Base-by-base conservation (phyloP, 2,329 filamentous ascomycete species). In the Fusarium verticillioides region DNA sequence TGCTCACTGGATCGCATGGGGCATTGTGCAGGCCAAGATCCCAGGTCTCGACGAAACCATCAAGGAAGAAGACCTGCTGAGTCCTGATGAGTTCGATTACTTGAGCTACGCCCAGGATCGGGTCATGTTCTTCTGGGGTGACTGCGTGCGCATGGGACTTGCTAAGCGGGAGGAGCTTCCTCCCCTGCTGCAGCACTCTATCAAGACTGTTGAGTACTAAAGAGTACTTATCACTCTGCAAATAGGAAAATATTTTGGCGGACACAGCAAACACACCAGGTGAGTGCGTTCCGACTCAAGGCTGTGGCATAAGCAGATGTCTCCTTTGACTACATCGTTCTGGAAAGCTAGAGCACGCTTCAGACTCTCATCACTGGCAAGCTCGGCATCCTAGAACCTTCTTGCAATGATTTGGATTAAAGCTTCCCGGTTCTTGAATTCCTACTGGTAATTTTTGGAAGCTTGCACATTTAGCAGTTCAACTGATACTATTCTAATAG, bases 1-100 rank as follows among this genome's bases (percentile, higher is more conserved):
- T 40, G 94, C 94, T 4, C 90, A 93, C 83, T 99, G 96, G 96
- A 90, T 97, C 30, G 94, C 95, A 3, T 99, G 96, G 96, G 96
- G 96, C 30, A 94, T 98, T 70, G 93, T 99, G 58, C 96, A 99
- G 83, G 96, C 96, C 53, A 95, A 96, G 80, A 87, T 97, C 4
- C 91, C 94, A 0, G 94, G 91, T 0, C 86, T 96, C 80, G 89
- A 92, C 23, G 83, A 84, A 40, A 83, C 82, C 19, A 76, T 74
- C 3, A 79, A 75, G 15, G 80, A 81, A 36, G 79, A 77, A 34
- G 77, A 78, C 7, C 79, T 83, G 49, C 80, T 69, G 43, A 69
- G 77, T 66, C 78, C 80, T 6, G 87, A 94, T 47, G 93, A 94
- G 78, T 99, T 98, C 79, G 95, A 99, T 82, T 99, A 98, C 81